Evolutionary conservation across 208 protist species (phyloP).

Genomic region (Acanthamoeba healyi): DNA sequence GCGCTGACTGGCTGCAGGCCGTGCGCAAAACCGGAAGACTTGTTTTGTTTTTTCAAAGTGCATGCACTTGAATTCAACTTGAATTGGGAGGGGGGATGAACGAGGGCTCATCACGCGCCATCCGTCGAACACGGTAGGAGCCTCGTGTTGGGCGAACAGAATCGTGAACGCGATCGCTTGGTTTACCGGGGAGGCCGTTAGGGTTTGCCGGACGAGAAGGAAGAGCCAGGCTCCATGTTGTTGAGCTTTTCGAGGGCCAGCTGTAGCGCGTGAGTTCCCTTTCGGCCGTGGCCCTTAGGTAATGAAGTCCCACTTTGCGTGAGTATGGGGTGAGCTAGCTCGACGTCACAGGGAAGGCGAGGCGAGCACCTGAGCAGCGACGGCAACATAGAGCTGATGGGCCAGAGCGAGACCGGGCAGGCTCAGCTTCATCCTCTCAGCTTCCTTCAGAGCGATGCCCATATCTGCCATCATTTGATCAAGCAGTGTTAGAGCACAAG

Average conservation of each 20-base stretch:
- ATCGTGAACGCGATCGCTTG: too few relatives aligned
- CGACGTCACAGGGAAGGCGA: not conserved
- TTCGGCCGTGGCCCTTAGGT: conserved; percentile 92
- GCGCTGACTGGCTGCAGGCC: not conserved
- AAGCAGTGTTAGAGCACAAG: too few relatives aligned
- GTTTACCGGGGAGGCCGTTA: not conserved
- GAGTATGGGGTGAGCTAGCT: not conserved
- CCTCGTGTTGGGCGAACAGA: too few relatives aligned
- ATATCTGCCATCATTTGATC: conserved; percentile 80
- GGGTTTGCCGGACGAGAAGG: too few relatives aligned
- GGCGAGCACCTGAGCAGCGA: conserved; percentile 84
- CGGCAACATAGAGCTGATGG: conserved; percentile 94
- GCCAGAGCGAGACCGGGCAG: conserved; percentile 94
- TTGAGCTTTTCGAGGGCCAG: conserved; percentile 94
- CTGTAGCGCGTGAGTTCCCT: conserved; percentile 95
- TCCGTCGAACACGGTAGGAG: too few relatives aligned
- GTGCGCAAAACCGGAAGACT: not conserved
- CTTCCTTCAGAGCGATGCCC: conserved; percentile 94
- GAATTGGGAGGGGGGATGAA: too few relatives aligned
- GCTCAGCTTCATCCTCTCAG: conserved; percentile 92
- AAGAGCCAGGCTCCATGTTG: conserved; percentile 82
- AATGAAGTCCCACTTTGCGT: conserved; percentile 70
- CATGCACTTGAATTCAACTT: too few relatives aligned
- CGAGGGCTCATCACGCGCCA: too few relatives aligned
- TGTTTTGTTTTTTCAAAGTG: too few relatives aligned